Evolutionary conservation across 2,329 filamentous ascomycete genomes (phyloP), one percentile per base, ranked within the genome.

Genomic region (Diplocarpon mali): DNA sequence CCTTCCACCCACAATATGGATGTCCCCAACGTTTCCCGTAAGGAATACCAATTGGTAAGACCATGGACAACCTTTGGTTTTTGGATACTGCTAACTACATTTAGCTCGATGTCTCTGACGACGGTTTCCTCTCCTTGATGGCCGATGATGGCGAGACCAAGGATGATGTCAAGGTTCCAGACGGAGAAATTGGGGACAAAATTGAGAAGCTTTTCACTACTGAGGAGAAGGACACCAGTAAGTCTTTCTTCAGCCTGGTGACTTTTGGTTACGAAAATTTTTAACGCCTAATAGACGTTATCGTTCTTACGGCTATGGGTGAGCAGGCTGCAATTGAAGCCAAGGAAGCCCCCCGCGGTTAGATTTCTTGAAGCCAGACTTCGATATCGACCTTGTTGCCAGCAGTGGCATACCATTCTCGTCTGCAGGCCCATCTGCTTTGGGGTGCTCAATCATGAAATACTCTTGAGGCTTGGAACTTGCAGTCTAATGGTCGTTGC

Each of bases 1-100:
- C 92, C 92, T 61, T 98, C 92, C 67, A 98, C 92, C 76, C 80
- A 84, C 76, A 84, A 93, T 79, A 93, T 93, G 86, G 87, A 98
- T 64, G 92, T 98, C 60, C 93, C 93, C 71, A 83, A 92, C 72
- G 90, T 96, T 71, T 68, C 67, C 62, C 89, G 90, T 65, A 78
- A 76, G 70, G 90, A 95, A 76, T 94, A 85, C 77, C 83, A 92
- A 76, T 80, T 96, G 64, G 87, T 95, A 75, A 80, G 87, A 78
- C 35, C 39, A 29, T 38, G 8, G 20, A 24, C 7, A 4, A 4
- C 4, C 20, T 24, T 24, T 4, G 7, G 7, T 4, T 24, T 7
- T 24, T 3, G 20, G 20, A 24, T 35, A 13, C 39, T 46, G 35
- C 38, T 47, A 28, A 42, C 29, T 42, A 0, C 42, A 29, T 24